Percentiles rank a stretch among this genome's conserved stretches.
Evolutionary conservation across 1,284 basidiomycete species (phyloP).

Genomic region (Irpex lacteus): DNA sequence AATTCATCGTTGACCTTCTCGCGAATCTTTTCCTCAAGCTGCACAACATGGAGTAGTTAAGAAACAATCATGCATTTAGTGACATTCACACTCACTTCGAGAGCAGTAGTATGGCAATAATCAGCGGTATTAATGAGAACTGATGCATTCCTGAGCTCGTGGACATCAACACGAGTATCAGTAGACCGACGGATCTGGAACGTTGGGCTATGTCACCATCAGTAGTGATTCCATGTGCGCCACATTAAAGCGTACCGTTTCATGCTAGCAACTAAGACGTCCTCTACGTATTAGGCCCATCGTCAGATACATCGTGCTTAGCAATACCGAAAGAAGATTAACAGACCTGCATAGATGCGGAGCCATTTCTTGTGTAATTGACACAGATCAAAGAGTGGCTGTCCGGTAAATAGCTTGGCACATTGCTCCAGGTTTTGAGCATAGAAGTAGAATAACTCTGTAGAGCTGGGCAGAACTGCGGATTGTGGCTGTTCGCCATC

Average conservation of each 20-base stretch:
- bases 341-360: conserved; percentile 83
- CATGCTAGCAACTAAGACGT: conserved; percentile 73
- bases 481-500: conserved; percentile 51
- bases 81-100: conserved; percentile 53
- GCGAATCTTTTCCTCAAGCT: conserved; percentile 91
- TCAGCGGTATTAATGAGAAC: conserved; percentile 95
- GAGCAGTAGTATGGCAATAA: conserved; percentile 91
- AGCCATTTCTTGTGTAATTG: conserved; percentile 92
- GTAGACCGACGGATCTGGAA: conserved; percentile 56
- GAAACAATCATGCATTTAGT: background rate
- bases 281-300: conserved; percentile 49
- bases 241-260: conserved; percentile 47
- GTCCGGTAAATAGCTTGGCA: conserved; percentile 79
- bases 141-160: conserved; percentile 79
- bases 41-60: conserved; percentile 3
- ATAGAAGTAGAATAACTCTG: conserved; percentile 97
- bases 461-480: conserved; percentile 87
- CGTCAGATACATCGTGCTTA: background rate
- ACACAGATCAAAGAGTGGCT: conserved; percentile 78
- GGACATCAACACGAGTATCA: conserved; percentile 73
- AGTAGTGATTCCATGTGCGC: background rate
- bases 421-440: conserved; percentile 94
- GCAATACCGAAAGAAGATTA: conserved; percentile 10
- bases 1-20: conserved; percentile 78
- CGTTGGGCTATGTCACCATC: conserved; percentile 30